Evolutionary conservation across 2,329 filamentous ascomycete species (phyloP).

Genomic region (Colletotrichum camelliae): DNA sequence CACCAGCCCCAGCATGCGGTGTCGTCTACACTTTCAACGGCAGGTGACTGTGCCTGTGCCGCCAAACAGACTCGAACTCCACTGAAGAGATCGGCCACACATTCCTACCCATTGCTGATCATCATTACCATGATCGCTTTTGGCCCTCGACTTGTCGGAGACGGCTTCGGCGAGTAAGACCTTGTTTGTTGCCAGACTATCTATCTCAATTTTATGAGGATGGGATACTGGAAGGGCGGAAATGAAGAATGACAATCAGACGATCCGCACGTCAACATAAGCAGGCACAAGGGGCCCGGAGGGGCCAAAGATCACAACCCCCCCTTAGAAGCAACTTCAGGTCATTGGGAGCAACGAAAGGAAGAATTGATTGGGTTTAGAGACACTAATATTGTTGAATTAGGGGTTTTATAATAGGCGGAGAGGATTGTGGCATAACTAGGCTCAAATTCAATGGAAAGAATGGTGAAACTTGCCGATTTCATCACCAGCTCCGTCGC

Average conservation of each 20-base stretch:
- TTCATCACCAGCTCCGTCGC: too few relatives aligned
- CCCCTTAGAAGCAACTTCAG: not conserved
- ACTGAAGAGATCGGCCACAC: accelerated
- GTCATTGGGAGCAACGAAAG: not conserved
- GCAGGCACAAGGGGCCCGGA: too few relatives aligned
- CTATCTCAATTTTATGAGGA: accelerated
- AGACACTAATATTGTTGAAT: not conserved
- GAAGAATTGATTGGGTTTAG: not conserved
- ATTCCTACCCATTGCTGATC: accelerated
- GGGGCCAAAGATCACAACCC: too few relatives aligned
- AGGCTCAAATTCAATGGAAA: too few relatives aligned
- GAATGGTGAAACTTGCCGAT: too few relatives aligned
- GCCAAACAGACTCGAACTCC: not conserved
- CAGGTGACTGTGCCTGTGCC: accelerated
- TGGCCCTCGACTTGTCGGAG: not conserved
- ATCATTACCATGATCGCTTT: not conserved
- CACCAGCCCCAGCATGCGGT: accelerated
- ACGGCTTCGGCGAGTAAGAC: too few relatives aligned
- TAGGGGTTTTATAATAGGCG: not conserved
- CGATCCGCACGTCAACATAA: too few relatives aligned
- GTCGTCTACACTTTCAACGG: not conserved
- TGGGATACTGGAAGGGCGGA: not conserved
- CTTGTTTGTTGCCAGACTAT: too few relatives aligned
- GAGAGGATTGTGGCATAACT: not conserved
- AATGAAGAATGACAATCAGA: not conserved